Conservation (phyloP, 192 early-diverging fungal species). For the Rhizoclosmatium sp. region DNA sequence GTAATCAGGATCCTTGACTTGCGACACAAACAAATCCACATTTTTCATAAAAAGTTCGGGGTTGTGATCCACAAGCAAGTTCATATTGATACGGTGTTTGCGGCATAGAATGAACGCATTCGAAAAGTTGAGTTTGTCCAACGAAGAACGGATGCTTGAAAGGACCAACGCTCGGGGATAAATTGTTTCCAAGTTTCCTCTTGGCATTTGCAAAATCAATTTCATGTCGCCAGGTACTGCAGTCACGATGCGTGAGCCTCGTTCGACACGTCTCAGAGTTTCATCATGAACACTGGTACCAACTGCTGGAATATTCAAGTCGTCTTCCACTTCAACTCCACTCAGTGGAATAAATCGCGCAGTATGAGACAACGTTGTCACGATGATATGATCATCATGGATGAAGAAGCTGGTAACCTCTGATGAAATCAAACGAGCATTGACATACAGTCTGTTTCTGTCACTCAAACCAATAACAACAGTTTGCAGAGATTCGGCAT, state of each 20-base stretch:
- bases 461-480: slow-evolving; percentile 76
- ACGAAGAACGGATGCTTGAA: slow-evolving; percentile 45
- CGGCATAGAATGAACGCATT: slow-evolving; percentile 85
- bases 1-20: slow-evolving; percentile 82
- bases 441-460: slow-evolving; percentile 86
- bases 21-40: slow-evolving; percentile 73
- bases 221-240: slow-evolving; percentile 73
- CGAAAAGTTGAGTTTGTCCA: slow-evolving; percentile 25
- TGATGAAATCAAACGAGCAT: slow-evolving; percentile 70
- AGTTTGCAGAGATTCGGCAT: slow-evolving; percentile 12
- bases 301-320: slow-evolving; percentile 17
- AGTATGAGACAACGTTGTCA: slow-evolving; percentile 84
- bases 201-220: slow-evolving; percentile 92
- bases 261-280: slow-evolving; percentile 80
- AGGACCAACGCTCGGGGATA: slow-evolving; percentile 89
- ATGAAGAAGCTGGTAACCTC: slow-evolving; percentile 89
- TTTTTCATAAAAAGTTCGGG: slow-evolving; percentile 73
- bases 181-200: slow-evolving; percentile 96
- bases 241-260: slow-evolving; percentile 86
- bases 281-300: slow-evolving; percentile 23
- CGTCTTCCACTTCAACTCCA: slow-evolving; percentile 13
- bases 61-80: slow-evolving; percentile 85
- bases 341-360: slow-evolving; percentile 75
- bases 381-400: slow-evolving; percentile 82
- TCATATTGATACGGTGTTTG: slow-evolving; percentile 92